Evolutionary conservation across 129 eudicot genomes (phyloP), one percentile per base, ranked within the genome.

Genomic region (Tagetes patula): DNA sequence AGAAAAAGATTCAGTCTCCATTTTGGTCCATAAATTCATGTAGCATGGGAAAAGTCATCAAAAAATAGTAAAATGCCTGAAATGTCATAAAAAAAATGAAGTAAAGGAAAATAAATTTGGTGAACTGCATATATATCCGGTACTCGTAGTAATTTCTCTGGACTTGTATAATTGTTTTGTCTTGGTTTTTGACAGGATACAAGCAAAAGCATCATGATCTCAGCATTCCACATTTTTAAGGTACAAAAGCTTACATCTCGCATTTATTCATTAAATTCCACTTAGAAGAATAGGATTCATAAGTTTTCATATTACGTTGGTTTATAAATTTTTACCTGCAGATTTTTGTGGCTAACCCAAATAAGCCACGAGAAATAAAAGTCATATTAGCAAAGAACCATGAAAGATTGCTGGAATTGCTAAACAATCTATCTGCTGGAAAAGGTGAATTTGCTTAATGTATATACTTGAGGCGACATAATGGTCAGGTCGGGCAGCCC

Each of bases 271-370:
- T 56, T 76, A 40, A 32, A 45, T 77, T 47, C 20, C 20, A 37
- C 39, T 75, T 20, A 52, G 46, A 55, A 37, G 27, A 46, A 40
- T 0, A 56, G 13, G 6, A 3, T 45, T 47, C 48, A 8, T 39
- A 69, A 31, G 72, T 12, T 11, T 70, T 75, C 31, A 55, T 46
- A 70, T 81, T 80, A 43, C 5, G 38, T 63, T 14, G 40, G 42
- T 68, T 75, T 81, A 58, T 62, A 14, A 54, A 31, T 5, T 71
- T 46, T 20, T 70, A 32, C 58, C 14, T 80, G 86, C 83, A 93
- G 98, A 89, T 94, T 55, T 94, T 94, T 81, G 98, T 94, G 74
- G 98, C 98, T 46, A 94, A 94, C 84, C 98, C 98, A 40, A 86
- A 90, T 77, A 94, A 94, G 79, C 91, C 98, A 55, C 86, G 92